phyloP scores from a whole-genome alignment of 148 eudicot genomes.

The Nyssa sinensis region DNA sequence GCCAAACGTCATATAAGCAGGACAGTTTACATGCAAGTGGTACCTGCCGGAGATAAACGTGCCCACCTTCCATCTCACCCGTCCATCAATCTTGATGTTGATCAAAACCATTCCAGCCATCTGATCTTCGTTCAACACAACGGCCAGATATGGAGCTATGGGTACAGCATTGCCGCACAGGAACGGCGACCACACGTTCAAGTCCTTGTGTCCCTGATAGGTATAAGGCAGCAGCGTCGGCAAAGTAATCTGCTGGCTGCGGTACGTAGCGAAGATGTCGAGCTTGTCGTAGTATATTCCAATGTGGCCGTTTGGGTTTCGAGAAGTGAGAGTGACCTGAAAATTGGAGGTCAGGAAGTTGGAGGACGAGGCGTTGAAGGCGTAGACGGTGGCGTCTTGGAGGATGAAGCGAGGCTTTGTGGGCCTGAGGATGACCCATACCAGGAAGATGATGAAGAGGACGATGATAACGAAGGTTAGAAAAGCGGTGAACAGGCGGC shows the following conservation, averaged over 20 bases:
- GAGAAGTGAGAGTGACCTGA: slow-evolving; percentile 44
- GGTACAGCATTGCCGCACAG: slow-evolving; percentile 41
- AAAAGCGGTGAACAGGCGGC: slow-evolving; percentile 3
- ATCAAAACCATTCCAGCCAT: slow-evolving; percentile 31
- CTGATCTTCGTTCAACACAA: slow-evolving; percentile 34
- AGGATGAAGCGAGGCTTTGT: slow-evolving; percentile 30
- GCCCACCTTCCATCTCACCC: slow-evolving; percentile 61
- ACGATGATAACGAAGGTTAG: slow-evolving; percentile 11
- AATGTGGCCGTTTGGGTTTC: slow-evolving; percentile 43
- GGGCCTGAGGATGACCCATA: slow-evolving; percentile 31
- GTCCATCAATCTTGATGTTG: slow-evolving; percentile 43
- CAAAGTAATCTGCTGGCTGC: slow-evolving; percentile 44
- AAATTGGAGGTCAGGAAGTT: slow-evolving; percentile 35
- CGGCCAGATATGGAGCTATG: slow-evolving; percentile 39
- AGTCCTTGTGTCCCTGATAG: slow-evolving; percentile 51
- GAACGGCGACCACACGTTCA: slow-evolving; percentile 51
- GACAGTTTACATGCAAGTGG: slow-evolving; percentile 44
- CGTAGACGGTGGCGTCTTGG: slow-evolving; percentile 27
- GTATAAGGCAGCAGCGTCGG: slow-evolving; percentile 30
- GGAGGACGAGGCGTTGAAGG: slow-evolving; percentile 36
- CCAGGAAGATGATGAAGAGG: slow-evolving; percentile 28
- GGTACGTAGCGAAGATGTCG: slow-evolving; percentile 42
- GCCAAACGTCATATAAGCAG: slow-evolving; percentile 43
- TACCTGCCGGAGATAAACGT: slow-evolving; percentile 43
- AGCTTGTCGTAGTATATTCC: slow-evolving; percentile 50